Evolutionary conservation across 2,329 filamentous ascomycete genomes (phyloP).

Genomic region (Neonectria sp.): DNA sequence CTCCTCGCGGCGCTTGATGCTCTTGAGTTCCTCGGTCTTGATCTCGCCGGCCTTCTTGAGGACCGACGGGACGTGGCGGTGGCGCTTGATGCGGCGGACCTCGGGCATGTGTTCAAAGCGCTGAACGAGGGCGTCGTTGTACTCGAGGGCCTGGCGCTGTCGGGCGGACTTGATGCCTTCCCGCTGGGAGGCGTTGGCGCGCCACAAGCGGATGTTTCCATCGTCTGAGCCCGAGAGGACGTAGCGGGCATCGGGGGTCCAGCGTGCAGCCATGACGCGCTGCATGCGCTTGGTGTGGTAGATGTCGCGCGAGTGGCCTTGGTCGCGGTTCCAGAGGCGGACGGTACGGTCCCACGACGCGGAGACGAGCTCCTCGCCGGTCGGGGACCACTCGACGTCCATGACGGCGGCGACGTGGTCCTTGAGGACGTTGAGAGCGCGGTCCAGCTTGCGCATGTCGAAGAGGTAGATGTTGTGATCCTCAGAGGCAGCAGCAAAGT

Average conservation of each 20-base stretch:
- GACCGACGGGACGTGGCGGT: constrained; percentile 91
- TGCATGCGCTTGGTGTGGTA: constrained; percentile 99
- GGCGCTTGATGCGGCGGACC: constrained; percentile 89
- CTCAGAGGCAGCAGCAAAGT: constrained; percentile 93
- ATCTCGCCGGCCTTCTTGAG: constrained; percentile 98
- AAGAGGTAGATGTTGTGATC: constrained; percentile 93
- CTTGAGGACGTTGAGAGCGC: constrained; percentile 90
- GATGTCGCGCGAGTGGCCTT: constrained; percentile 90
- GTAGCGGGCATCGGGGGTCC: constrained; percentile 92
- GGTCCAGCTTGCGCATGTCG: constrained; percentile 92
- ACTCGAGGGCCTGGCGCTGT: constrained; percentile 91
- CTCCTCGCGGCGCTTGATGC: constrained; percentile 92
- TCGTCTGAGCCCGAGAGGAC: constrained; percentile 93
- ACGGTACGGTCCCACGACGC: constrained; percentile 90
- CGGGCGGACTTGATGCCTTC: constrained; percentile 88
- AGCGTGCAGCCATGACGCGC: constrained; percentile 87
- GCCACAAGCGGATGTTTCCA: constrained; percentile 90
- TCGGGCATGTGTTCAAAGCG: constrained; percentile 97
- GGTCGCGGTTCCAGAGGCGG: constrained; percentile 84
- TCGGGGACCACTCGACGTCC: constrained; percentile 96
- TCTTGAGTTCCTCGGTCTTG: constrained; percentile 89
- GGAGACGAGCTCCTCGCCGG: constrained; percentile 92
- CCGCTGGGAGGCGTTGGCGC: constrained; percentile 85
- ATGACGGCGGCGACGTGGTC: constrained; percentile 93
- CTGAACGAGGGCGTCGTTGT: constrained; percentile 87